Percentiles rank a stretch among this genome's conserved stretches.
phyloP scores from a whole-genome alignment of 495 filamentous ascomycete species.

The Acidiella bohemica region DNA sequence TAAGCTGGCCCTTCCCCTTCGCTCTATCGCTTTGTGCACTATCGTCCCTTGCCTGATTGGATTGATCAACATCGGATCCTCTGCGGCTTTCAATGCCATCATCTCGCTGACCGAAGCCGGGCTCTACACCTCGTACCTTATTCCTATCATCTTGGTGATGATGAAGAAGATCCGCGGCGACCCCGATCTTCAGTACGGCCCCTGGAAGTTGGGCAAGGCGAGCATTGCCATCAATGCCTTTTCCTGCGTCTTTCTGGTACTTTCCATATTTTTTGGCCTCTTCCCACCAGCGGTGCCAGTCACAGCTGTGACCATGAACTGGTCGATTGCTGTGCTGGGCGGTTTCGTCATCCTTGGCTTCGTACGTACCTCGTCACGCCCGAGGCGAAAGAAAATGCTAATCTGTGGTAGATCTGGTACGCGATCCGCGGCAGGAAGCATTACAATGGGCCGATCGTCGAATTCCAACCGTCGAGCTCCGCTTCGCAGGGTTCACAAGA shows the following conservation, averaged over 20 bases:
- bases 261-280: slow-evolving; percentile 11
- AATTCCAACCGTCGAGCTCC: too few relatives aligned
- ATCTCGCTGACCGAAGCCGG: slow-evolving; percentile 16
- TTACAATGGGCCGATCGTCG: slow-evolving; percentile 7
- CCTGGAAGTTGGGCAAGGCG: slow-evolving; percentile 2
- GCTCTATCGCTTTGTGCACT: slow-evolving; percentile 1
- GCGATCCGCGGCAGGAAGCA: neutral
- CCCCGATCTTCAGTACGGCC: slow-evolving; percentile 6
- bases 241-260: slow-evolving; percentile 1
- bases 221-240: slow-evolving; percentile 7
- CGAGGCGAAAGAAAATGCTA: neutral
- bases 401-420: neutral
- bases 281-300: slow-evolving; percentile 12
- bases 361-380: neutral
- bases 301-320: slow-evolving; percentile 12
- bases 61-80: slow-evolving; percentile 23
- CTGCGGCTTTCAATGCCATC: slow-evolving; percentile 22
- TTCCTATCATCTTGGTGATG: slow-evolving; percentile 13
- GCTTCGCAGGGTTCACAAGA: too few relatives aligned
- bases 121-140: slow-evolving; percentile 14
- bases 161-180: slow-evolving; percentile 5
- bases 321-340: slow-evolving; percentile 6
- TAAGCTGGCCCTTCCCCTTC: slow-evolving; percentile 2
- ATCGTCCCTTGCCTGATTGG: slow-evolving; percentile 11
- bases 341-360: slow-evolving; percentile 7